Percentiles rank a stretch among this genome's conserved stretches.
phyloP scores from a whole-genome alignment of 2,329 filamentous ascomycete genomes.

The Talaromyces sp. region DNA sequence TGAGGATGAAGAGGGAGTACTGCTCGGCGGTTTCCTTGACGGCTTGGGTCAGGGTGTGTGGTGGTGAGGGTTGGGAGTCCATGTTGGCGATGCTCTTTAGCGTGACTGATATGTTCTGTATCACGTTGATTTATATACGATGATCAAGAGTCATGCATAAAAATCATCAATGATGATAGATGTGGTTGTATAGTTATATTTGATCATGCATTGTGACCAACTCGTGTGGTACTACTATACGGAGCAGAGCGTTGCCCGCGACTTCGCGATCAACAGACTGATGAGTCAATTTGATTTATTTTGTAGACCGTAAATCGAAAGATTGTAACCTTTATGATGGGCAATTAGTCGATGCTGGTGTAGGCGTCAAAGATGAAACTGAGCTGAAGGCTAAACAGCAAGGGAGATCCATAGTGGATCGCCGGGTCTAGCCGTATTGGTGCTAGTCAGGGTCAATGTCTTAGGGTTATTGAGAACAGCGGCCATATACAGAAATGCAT shows the following conservation, averaged over 20 bases:
- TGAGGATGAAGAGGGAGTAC: conserved; percentile 26
- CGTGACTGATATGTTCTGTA: background rate
- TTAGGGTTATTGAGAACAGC: background rate
- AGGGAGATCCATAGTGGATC: background rate
- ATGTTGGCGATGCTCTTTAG: background rate
- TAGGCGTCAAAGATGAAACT: background rate
- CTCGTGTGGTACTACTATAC: background rate
- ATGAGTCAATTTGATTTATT: background rate
- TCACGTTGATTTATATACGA: background rate
- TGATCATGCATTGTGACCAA: background rate
- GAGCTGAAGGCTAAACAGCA: background rate
- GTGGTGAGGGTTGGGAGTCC: background rate
- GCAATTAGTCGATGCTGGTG: background rate
- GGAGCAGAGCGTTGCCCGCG: background rate
- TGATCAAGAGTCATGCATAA: background rate
- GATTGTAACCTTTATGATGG: background rate
- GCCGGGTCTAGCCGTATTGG: background rate
- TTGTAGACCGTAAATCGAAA: background rate
- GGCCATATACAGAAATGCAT: background rate
- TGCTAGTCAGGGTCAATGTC: background rate
- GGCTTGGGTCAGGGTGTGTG: conserved; percentile 10
- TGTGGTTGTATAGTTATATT: background rate
- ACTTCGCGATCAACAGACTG: background rate
- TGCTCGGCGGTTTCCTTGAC: conserved; percentile 22
- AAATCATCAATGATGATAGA: background rate